Evolutionary conservation across 306 rosid species (phyloP).

Genomic region (Pterocarpus macrocarpus): DNA sequence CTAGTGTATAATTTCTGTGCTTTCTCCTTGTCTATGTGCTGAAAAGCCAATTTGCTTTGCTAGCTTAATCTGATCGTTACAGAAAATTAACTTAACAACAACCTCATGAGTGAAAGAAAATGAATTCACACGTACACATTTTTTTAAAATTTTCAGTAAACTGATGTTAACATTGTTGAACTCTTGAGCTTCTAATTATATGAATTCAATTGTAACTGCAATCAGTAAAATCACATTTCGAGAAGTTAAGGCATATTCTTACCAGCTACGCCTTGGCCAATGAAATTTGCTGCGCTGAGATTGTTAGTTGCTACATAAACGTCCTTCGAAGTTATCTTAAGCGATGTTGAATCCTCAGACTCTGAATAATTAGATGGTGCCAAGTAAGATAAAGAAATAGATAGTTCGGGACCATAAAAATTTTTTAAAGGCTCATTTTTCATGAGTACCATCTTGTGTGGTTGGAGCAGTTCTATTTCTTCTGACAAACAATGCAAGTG

Average conservation of each 20-base stretch:
- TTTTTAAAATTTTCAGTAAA: background rate
- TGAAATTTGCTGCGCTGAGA: conserved; percentile 57
- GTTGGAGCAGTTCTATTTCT: conserved; percentile 33
- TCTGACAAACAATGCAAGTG: conserved; percentile 42
- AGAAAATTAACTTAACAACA: background rate
- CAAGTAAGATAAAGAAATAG: conserved; percentile 37
- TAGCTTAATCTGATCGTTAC: background rate
- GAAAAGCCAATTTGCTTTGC: conserved; percentile 17
- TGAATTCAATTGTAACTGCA: background rate
- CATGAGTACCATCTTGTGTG: conserved; percentile 42
- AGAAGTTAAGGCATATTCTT: conserved; percentile 33
- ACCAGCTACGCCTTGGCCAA: conserved; percentile 81
- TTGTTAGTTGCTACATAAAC: conserved; percentile 61
- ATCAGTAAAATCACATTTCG: conserved; percentile 11
- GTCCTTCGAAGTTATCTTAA: conserved; percentile 56
- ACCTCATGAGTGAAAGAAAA: background rate
- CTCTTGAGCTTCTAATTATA: conserved; percentile 3
- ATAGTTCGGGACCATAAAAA: background rate
- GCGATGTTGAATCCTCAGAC: conserved; percentile 49
- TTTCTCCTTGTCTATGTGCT: conserved; percentile 2
- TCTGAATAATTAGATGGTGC: conserved; percentile 41
- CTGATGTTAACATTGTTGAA: conserved; percentile 14
- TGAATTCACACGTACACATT: background rate
- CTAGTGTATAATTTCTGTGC: background rate
- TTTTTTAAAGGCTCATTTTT: conserved; percentile 12